phyloP scores from a whole-genome alignment of 352 stramenopile genomes.

The Globisporangium cystogenes region DNA sequence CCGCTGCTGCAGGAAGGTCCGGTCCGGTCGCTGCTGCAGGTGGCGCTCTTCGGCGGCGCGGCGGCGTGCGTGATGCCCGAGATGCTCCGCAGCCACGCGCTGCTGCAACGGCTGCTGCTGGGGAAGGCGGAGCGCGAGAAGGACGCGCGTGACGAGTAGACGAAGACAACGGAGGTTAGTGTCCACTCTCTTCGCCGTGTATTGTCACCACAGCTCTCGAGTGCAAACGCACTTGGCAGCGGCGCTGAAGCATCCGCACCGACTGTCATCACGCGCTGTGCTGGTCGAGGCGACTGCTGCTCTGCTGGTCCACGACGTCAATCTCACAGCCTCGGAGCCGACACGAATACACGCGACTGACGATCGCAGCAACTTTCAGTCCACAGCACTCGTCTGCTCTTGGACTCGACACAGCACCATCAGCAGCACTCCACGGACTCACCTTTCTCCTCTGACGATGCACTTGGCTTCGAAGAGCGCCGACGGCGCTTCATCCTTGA shows the following conservation, averaged over 20 bases:
- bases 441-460: conserved; percentile 43
- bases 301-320: conserved; percentile 7
- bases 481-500: background rate
- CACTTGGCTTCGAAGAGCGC: conserved; percentile 42
- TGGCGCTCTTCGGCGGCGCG: conserved; percentile 23
- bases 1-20: conserved; percentile 21
- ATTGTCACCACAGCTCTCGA: background rate
- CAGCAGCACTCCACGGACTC: background rate
- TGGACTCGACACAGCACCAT: too few species aligned
- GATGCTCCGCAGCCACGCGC: conserved; percentile 22
- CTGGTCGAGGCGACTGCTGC: background rate
- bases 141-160: conserved; percentile 20
- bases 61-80: conserved; percentile 36
- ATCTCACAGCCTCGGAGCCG: background rate
- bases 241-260: background rate
- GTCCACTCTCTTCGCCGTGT: conserved; percentile 15
- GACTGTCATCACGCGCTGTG: background rate
- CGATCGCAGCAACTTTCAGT: background rate
- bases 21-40: conserved; percentile 29
- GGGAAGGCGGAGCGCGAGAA: conserved; percentile 6
- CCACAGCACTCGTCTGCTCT: background rate
- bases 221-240: background rate
- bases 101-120: conserved; percentile 23
- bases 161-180: conserved; percentile 21
- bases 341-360: conserved; percentile 9